These are phyloP conservation scores for Ceratobasidium sp. DNA, from an alignment of 1,284 basidiomycete species.

Conservation along the genomic window DNA sequence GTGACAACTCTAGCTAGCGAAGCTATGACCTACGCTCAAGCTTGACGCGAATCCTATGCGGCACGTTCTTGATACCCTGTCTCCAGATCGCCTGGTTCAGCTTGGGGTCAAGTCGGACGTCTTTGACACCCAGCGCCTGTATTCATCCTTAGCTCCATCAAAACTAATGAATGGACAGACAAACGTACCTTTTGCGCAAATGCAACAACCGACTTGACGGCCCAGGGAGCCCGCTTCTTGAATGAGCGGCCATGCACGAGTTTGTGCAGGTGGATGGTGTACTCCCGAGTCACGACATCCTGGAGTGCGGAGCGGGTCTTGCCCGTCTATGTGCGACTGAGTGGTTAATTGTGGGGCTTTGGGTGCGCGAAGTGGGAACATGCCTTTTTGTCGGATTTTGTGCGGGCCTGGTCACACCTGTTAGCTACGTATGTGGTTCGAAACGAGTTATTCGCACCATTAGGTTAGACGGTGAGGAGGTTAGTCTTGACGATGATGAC, in stretches of 20 bases:
- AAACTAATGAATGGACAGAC: neutral
- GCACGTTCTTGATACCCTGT: slow-evolving; percentile 89
- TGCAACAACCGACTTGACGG: slow-evolving; percentile 89
- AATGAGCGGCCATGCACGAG: slow-evolving; percentile 89
- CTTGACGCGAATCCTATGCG: slow-evolving; percentile 89
- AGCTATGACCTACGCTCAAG: slow-evolving; percentile 84
- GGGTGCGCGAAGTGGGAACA: neutral
- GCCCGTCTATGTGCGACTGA: slow-evolving; percentile 67
- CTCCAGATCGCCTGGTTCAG: slow-evolving; percentile 95
- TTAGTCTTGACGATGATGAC: slow-evolving; percentile 23
- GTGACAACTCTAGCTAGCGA: slow-evolving; percentile 10
- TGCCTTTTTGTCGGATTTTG: slow-evolving; percentile 45
- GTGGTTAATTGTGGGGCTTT: neutral
- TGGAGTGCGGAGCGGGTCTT: slow-evolving; percentile 93
- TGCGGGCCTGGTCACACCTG: slow-evolving; percentile 19
- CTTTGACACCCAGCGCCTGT: slow-evolving; percentile 87
- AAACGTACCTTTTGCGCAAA: slow-evolving; percentile 79
- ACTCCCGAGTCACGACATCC: slow-evolving; percentile 96
- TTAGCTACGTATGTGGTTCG: neutral
- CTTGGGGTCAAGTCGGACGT: slow-evolving; percentile 92
- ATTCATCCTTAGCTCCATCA: neutral
- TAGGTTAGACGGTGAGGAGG: slow-evolving; percentile 34
- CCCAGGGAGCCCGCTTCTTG: slow-evolving; percentile 95
- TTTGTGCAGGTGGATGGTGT: slow-evolving; percentile 97
- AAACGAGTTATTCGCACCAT: slow-evolving; percentile 20